Conservation (phyloP, 2,329 filamentous ascomycete species). For the Xylogone sp. region DNA sequence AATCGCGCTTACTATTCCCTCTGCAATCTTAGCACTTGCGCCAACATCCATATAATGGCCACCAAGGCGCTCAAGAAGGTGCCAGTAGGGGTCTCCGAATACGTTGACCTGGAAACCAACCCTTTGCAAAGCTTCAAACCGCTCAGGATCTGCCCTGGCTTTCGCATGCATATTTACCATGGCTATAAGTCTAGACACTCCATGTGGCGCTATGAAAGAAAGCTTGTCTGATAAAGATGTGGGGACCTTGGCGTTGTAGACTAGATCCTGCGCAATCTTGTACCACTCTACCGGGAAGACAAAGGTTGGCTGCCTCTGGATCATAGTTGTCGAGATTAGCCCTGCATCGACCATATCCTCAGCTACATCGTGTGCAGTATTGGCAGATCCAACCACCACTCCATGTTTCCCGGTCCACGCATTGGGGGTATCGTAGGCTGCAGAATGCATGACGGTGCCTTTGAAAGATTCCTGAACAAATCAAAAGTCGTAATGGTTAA, state of each 20-base stretch:
- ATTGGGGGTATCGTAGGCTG: slow-evolving; percentile 7
- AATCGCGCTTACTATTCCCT: slow-evolving; percentile 42
- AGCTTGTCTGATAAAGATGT: slow-evolving; percentile 9
- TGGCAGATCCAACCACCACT: slow-evolving; percentile 56
- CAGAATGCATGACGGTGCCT: slow-evolving; percentile 12
- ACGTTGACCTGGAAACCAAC: slow-evolving; percentile 54
- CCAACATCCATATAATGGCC: slow-evolving; percentile 57
- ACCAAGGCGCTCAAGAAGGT: slow-evolving; percentile 48
- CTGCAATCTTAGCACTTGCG: slow-evolving; percentile 42
- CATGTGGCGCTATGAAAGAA: too few relatives aligned
- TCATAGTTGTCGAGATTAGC: slow-evolving; percentile 59
- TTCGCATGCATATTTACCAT: slow-evolving; percentile 1
- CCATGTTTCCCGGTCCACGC: slow-evolving; percentile 49
- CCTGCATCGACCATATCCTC: slow-evolving; percentile 64
- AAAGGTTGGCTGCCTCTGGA: slow-evolving; percentile 64
- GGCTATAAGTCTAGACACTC: slow-evolving; percentile 5
- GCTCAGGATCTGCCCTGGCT: slow-evolving; percentile 7
- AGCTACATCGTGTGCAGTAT: slow-evolving; percentile 57
- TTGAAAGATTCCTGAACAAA: slow-evolving; percentile 7
- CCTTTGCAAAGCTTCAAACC: slow-evolving; percentile 44
- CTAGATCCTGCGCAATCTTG: not conserved
- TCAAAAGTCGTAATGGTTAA: too few relatives aligned
- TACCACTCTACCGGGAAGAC: slow-evolving; percentile 42
- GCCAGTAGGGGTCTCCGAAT: slow-evolving; percentile 54
- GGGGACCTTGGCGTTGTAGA: slow-evolving; percentile 9